A percentile compares a stretch with the other conserved stretches of the same genome.
phyloP scores from a whole-genome alignment of 495 filamentous ascomycete genomes.

The Thermothielavioides terrestris region DNA sequence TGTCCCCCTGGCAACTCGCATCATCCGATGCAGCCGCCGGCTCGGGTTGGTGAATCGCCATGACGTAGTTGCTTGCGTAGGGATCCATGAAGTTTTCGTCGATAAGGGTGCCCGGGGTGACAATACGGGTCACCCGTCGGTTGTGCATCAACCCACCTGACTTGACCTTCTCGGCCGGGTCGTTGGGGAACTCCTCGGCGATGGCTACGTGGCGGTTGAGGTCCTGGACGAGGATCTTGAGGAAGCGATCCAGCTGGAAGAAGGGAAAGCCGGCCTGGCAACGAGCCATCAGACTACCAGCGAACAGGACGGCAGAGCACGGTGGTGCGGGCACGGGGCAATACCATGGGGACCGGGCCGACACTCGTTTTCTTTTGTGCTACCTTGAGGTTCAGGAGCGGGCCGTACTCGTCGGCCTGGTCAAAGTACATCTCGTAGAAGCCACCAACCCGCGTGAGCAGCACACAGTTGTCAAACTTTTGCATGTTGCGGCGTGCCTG shows the following conservation, averaged over 20 bases:
- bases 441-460: conserved; percentile 82
- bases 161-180: conserved; percentile 54
- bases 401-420: conserved; percentile 80
- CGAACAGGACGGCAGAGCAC: background rate
- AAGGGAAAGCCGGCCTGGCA: conserved; percentile 80
- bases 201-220: conserved; percentile 85
- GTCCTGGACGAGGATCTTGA: conserved; percentile 89
- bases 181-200: conserved; percentile 79
- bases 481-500: conserved; percentile 86
- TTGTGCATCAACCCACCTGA: conserved; percentile 73
- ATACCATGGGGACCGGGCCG: conserved; percentile 72
- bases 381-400: conserved; percentile 80
- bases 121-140: conserved; percentile 71
- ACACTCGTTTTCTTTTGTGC: conserved; percentile 67
- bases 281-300: conserved; percentile 23
- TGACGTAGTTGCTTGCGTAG: conserved; percentile 82
- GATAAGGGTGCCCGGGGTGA: conserved; percentile 91
- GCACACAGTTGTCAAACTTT: conserved; percentile 77
- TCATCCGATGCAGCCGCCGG: conserved; percentile 6
- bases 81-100: conserved; percentile 96
- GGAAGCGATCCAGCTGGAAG: conserved; percentile 80
- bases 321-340: conserved; percentile 2
- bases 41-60: conserved; percentile 54
- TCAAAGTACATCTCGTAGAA: conserved; percentile 98
- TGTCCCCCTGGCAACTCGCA: conserved; percentile 3